phyloP scores from a whole-genome alignment of 1,284 basidiomycete species.

The Rhodotorula glutinis region DNA sequence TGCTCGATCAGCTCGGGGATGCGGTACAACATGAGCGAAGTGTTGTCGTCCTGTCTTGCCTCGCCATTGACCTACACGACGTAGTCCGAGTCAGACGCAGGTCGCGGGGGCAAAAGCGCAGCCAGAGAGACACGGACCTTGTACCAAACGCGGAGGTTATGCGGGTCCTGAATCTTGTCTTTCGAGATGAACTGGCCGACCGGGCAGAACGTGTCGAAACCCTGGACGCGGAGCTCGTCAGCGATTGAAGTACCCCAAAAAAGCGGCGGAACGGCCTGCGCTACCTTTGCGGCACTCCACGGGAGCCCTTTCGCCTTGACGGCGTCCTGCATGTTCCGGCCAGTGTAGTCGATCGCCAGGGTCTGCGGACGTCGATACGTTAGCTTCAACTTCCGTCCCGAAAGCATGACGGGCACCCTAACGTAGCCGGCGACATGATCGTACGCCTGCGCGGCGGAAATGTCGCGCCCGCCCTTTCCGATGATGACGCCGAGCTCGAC shows the following conservation, averaged over 20 bases:
- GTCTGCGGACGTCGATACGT: constrained; percentile 1
- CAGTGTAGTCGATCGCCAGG: constrained; percentile 55
- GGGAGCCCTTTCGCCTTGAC: constrained; percentile 90
- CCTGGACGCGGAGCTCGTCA: too few relatives aligned
- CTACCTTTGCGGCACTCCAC: constrained; percentile 82
- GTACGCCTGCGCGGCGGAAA: constrained; percentile 67
- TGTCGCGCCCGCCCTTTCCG: constrained; percentile 77
- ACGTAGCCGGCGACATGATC: constrained; percentile 81
- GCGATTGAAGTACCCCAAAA: too few relatives aligned
- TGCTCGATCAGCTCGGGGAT: constrained; percentile 89
- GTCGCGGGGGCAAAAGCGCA: background rate
- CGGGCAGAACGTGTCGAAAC: constrained; percentile 75
- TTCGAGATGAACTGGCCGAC: constrained; percentile 68
- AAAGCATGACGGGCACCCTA: too few relatives aligned
- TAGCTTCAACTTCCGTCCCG: too few relatives aligned
- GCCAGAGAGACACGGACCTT: constrained; percentile 48
- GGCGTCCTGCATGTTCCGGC: constrained; percentile 87
- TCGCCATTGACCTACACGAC: constrained; percentile 70
- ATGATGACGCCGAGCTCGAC: constrained; percentile 98
- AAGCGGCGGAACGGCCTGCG: too few relatives aligned
- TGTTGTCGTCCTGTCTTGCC: constrained; percentile 78
- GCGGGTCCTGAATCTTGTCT: constrained; percentile 64
- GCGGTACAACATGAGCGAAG: constrained; percentile 82
- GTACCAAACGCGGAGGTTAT: constrained; percentile 70
- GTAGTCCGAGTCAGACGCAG: background rate